Evolutionary conservation across 345 rosid species (phyloP).

Genomic region (Gossypium stocksii): DNA sequence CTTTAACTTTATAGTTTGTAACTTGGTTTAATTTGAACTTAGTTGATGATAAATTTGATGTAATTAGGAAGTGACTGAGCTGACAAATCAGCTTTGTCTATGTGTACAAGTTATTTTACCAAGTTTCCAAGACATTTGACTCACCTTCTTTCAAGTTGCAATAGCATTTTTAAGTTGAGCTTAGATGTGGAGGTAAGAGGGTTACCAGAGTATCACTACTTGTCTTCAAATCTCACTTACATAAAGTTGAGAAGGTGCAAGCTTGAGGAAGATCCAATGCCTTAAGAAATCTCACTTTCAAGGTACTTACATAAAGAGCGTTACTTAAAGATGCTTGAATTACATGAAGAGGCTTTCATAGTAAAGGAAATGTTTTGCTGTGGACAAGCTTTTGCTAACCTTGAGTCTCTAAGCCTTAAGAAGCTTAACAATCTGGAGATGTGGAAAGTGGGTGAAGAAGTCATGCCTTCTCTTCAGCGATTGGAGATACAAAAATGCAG

Average conservation of each 20-base stretch:
- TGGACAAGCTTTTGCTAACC: conserved; percentile 17
- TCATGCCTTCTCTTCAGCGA: background rate
- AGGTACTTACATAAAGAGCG: too few species aligned
- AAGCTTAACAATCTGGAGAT: conserved; percentile 13
- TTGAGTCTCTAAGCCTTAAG: conserved; percentile 10
- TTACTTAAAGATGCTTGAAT: background rate
- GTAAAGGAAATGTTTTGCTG: conserved; percentile 16
- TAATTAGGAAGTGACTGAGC: too few species aligned
- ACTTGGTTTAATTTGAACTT: too few species aligned
- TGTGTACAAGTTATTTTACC: too few species aligned
- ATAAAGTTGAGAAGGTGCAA: background rate
- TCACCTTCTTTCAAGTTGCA: background rate
- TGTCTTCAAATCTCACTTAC: background rate
- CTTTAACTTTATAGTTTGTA: too few species aligned
- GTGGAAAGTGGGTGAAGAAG: conserved; percentile 11
- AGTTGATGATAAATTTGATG: too few species aligned
- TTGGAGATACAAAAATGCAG: conserved; percentile 19
- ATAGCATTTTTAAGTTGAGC: background rate
- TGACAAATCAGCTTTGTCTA: too few species aligned
- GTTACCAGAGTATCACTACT: background rate
- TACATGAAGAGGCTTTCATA: fast-evolving
- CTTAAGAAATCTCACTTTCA: conserved; percentile 1
- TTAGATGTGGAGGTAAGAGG: background rate
- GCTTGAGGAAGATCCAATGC: conserved; percentile 5
- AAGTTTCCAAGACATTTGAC: background rate